Conservation (phyloP, 257 asterid species). For the Forsythia viridissima region DNA sequence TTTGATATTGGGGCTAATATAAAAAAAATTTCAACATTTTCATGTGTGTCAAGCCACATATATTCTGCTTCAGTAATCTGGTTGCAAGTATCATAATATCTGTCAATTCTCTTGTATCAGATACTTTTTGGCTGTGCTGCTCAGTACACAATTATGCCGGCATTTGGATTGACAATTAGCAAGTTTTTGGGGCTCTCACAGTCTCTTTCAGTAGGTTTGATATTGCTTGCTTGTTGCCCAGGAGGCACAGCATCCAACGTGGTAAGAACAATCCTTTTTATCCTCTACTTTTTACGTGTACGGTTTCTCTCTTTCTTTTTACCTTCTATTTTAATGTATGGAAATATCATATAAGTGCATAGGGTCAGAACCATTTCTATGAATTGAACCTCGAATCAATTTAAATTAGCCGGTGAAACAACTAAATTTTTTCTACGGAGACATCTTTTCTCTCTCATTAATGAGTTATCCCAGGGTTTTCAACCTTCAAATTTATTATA, state of each 20-base stretch:
- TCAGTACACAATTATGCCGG: slow-evolving; percentile 83
- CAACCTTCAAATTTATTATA: no score
- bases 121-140: slow-evolving; percentile 82
- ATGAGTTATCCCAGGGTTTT: no score
- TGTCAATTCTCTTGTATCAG: slow-evolving; percentile 38
- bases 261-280: slow-evolving; percentile 46
- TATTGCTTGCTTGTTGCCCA: slow-evolving; percentile 84
- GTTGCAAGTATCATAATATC: neutral
- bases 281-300: neutral
- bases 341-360: neutral
- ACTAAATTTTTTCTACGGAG: no score
- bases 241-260: slow-evolving; percentile 97
- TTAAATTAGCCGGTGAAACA: no score
- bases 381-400: no score
- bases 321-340: neutral
- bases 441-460: no score
- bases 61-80: neutral
- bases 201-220: slow-evolving; percentile 73
- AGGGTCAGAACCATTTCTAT: no score
- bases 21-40: neutral
- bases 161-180: slow-evolving; percentile 64
- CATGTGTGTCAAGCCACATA: neutral
- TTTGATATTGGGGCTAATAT: neutral
- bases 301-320: neutral
- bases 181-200: slow-evolving; percentile 74